A percentile compares a stretch with the other conserved stretches of the same genome.
Evolutionary conservation across 306 rosid genomes (phyloP).

Genomic region (Lathyrus aphaca): DNA sequence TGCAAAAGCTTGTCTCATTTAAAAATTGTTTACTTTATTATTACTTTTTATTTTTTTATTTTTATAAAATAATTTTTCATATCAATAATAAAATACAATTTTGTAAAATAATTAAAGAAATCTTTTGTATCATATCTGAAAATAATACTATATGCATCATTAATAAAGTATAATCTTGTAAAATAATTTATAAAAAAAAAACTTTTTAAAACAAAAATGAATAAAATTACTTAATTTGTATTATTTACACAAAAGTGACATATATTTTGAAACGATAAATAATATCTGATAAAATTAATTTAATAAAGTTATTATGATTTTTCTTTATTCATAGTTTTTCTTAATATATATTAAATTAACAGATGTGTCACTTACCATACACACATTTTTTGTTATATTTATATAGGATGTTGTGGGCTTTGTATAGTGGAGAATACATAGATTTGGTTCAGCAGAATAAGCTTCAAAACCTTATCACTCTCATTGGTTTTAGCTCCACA

Average conservation of each 20-base stretch:
- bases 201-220: too few species aligned
- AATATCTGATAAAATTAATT: neutral
- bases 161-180: too few species aligned
- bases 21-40: too few species aligned
- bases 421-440: neutral
- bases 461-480: neutral
- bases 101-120: too few species aligned
- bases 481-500: constrained; percentile 52
- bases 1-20: too few species aligned
- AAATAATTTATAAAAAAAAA: too few species aligned
- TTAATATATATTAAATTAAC: neutral
- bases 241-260: neutral
- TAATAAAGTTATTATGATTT: neutral
- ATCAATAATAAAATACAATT: too few species aligned
- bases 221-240: too few species aligned
- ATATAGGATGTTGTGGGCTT: neutral
- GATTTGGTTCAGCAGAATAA: neutral
- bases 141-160: too few species aligned
- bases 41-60: too few species aligned
- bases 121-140: too few species aligned
- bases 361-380: neutral
- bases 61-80: too few species aligned
- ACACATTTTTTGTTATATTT: neutral
- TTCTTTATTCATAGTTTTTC: neutral
- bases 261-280: neutral